Evolutionary conservation across 192 early-diverging fungal genomes (phyloP), one percentile per base, ranked within the genome.

Genomic region (Rhizophlyctis rosea): DNA sequence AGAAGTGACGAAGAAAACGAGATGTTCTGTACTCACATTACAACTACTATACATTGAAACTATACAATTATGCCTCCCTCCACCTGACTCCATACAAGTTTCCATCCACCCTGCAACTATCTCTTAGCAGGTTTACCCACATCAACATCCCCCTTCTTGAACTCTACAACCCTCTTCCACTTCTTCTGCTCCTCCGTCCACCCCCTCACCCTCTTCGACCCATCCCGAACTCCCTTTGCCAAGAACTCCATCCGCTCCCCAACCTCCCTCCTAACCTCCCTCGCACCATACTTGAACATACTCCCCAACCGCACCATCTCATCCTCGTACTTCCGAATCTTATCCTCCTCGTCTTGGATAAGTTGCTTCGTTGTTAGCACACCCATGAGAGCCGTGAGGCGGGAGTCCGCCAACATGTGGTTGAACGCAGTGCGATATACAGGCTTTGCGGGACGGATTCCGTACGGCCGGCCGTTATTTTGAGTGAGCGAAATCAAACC

Each of bases 401-500:
- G 81, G 18, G 61, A 47, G 51, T 96, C 95, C 1, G 75, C 61
- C 13, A 84, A 54, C 18, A 99, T 86, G n/a, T 86, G 76, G 23
- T 68, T 51, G 72, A 96, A 99, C 4, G 90, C 95, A 0, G 85
- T 75, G 25, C 77, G 71, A 64, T 86, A 94, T 3, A 99, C 80
- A 1, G 94, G 97, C 23, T 91, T 86, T 11, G 89, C 91, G 1
- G 93, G 82, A 29, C 81, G 76, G 39, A 99, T 86, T n/a, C 67
- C 65, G 55, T 82, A 76, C 28, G 95, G 92, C 25, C 94, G 87
- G 35, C 92, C 61, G 39, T 94, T 82, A 47, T 88, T 69, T 47
- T 94, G 85, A 3, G 69, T 67, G 56, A 98, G 81, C 4, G 77
- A 80, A 49, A 99, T 94, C 34, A 99, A 77, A 62, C 94, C 92